phyloP scores from a whole-genome alignment of 148 eudicot species.

The Heliosperma pusillum region DNA sequence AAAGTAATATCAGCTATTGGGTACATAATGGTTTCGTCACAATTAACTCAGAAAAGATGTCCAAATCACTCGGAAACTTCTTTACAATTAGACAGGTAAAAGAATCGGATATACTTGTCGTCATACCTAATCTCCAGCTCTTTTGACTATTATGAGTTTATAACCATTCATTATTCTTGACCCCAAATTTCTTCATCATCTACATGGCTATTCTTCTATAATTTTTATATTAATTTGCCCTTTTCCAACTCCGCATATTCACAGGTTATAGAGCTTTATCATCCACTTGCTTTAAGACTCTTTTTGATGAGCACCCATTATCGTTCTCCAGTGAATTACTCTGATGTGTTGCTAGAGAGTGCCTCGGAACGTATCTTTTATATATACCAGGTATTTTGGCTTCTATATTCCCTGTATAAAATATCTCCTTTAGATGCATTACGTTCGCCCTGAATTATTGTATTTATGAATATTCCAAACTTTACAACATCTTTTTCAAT shows the following conservation, averaged over 20 bases:
- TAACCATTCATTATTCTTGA: background rate
- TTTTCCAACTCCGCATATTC: background rate
- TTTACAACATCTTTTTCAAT: background rate
- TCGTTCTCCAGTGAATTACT: slow-evolving; percentile 90
- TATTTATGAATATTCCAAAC: background rate
- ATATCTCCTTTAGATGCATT: background rate
- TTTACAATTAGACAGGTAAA: slow-evolving; percentile 94
- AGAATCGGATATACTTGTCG: background rate
- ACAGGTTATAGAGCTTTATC: slow-evolving; percentile 82
- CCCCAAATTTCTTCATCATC: background rate
- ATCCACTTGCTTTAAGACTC: slow-evolving; percentile 89
- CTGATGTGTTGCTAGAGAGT: slow-evolving; percentile 68
- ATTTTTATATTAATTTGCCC: background rate
- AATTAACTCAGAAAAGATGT: slow-evolving; percentile 86
- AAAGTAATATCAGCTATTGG: slow-evolving; percentile 84
- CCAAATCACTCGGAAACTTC: slow-evolving; percentile 97
- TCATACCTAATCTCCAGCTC: background rate
- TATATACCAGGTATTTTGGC: slow-evolving; percentile 70
- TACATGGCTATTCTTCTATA: background rate
- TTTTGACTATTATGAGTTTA: background rate
- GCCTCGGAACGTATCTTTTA: slow-evolving; percentile 87
- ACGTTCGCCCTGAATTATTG: background rate
- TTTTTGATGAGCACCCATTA: slow-evolving; percentile 88
- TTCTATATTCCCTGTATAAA: background rate
- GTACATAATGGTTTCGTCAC: slow-evolving; percentile 95